A percentile compares a stretch with the other conserved stretches of the same genome.
phyloP scores from a whole-genome alignment of 495 filamentous ascomycete genomes.

The Beverwykella pulmonaria region DNA sequence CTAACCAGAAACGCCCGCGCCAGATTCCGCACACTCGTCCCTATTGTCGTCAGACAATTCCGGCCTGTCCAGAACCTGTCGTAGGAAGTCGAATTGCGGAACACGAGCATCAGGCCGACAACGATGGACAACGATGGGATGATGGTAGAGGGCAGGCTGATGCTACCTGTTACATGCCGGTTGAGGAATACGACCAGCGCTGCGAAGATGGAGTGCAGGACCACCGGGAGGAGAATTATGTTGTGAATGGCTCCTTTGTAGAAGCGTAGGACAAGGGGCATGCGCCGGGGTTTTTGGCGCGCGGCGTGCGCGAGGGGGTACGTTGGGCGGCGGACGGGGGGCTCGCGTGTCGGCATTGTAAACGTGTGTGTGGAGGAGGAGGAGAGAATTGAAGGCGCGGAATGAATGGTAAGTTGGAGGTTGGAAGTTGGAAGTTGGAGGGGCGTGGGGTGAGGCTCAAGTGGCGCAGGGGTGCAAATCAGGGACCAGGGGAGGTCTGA shows the following conservation, averaged over 20 bases:
- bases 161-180: constrained; percentile 54
- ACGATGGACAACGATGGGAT: constrained; percentile 79
- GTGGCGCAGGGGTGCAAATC: background rate
- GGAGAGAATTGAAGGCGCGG: background rate
- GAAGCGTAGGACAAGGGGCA: constrained; percentile 74
- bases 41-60: constrained; percentile 60
- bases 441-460: background rate
- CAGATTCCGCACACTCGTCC: constrained; percentile 65
- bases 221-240: constrained; percentile 65
- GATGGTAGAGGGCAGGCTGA: constrained; percentile 67
- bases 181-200: constrained; percentile 66
- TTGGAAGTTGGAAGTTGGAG: background rate
- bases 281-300: constrained; percentile 64
- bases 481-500: background rate
- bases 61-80: constrained; percentile 74
- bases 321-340: constrained; percentile 41
- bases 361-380: background rate
- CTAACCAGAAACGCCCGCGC: constrained; percentile 58
- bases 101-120: constrained; percentile 79
- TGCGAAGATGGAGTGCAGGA: constrained; percentile 65
- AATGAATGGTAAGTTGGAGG: background rate
- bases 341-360: constrained; percentile 6
- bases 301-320: constrained; percentile 55
- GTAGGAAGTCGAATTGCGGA: constrained; percentile 72
- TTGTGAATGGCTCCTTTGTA: constrained; percentile 75